These are phyloP conservation scores for Lactarius trivialis DNA, from an alignment of 768 basidiomycete genomes.

Conservation along the genomic window DNA sequence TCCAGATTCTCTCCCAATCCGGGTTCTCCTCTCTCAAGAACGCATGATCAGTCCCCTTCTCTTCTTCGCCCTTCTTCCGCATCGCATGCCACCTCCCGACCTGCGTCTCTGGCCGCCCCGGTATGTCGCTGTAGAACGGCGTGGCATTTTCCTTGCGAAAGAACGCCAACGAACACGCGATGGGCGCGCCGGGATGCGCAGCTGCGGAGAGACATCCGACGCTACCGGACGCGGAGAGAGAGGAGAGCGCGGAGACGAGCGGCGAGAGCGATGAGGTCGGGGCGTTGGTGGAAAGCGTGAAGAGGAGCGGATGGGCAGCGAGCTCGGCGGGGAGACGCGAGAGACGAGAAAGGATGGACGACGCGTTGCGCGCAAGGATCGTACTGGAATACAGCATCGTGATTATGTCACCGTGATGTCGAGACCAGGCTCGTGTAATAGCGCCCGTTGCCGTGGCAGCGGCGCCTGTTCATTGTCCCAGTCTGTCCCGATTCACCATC, in stretches of 20 bases:
- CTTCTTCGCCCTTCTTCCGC: conserved; percentile 29
- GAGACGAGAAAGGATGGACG: conserved; percentile 12
- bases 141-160: conserved; percentile 40
- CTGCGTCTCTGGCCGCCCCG: conserved; percentile 49
- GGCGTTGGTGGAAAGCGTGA: conserved; percentile 43
- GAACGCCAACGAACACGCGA: conserved; percentile 53
- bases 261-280: conserved; percentile 30
- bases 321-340: conserved; percentile 15
- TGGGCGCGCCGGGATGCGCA: conserved; percentile 25
- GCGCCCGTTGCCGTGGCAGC: too few species aligned
- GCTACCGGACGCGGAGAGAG: conserved; percentile 28
- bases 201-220: conserved; percentile 62
- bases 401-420: too few species aligned
- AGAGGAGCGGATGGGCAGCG: conserved; percentile 36
- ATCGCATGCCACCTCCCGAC: conserved; percentile 71
- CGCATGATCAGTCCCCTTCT: not conserved
- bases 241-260: conserved; percentile 26
- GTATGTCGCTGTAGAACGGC: conserved; percentile 57
- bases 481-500: too few species aligned
- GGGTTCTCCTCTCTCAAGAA: conserved; percentile 25
- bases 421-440: too few species aligned
- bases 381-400: conserved; percentile 19
- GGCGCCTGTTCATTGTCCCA: too few species aligned
- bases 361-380: conserved; percentile 15
- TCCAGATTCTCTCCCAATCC: conserved; percentile 52